Base-by-base conservation (phyloP, 805 yeast species). In the Starmerella bombi region DNA sequence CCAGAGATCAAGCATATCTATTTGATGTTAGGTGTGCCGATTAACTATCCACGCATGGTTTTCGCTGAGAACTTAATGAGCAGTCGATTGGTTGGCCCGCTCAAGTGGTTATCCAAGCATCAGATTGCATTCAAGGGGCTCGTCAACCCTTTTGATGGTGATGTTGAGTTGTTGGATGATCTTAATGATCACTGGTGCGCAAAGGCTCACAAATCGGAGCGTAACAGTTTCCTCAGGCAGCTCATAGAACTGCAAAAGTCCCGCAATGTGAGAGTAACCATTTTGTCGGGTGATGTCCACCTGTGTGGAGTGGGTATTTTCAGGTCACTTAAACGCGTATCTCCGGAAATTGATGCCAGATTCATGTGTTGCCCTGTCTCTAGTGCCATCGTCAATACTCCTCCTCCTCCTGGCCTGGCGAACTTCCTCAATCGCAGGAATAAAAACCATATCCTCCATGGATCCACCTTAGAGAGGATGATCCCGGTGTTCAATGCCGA, bases 101-200 rank as follows among this genome's bases (percentile, higher is more conserved):
- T 82, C 4, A 75, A 77, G 54, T 68, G 56, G 42, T 51, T 77
- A 20, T 69, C 67, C 3, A 50, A 54, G 25, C 56, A 53, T 37
- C 48, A 54, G 8, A 60, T 80, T 31, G 57, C 77, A 27, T 71
- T 75, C 36, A 68, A 70, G 44, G 93, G 94, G 0, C 60, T 88
- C 25, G 84, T 84, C 20, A 88, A 91, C 56, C 91, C 82, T 51
- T 88, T 86, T 54, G 95, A 86, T 57, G 96, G 96, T 2, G 74
- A 80, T 31, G 76, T 88, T 5, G 97, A 88, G 61, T 73, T 88
- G 14, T 68, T 91, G 50, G 97, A 91, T 56, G 97, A 88, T 58
- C 67, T 91, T 59, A 78, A 85, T 55, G 98, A 88, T 58, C 97
- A 88, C 62, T 88, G 98, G 98, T 85, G 96, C 59, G 78, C 94